phyloP scores from a whole-genome alignment of 768 basidiomycete species.

The Coprinellus aureogranulatus region DNA sequence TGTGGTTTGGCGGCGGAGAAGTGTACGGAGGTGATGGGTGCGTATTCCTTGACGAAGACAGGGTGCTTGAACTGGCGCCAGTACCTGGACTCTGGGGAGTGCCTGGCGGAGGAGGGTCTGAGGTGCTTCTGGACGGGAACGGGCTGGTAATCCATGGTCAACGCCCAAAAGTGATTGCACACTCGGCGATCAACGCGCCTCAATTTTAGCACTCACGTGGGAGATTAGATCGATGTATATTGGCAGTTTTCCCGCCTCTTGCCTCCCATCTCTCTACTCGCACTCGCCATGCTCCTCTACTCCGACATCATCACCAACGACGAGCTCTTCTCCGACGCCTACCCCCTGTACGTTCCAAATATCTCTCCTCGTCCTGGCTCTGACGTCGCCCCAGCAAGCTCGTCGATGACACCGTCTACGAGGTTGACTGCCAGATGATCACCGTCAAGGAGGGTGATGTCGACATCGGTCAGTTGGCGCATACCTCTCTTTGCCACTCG shows the following conservation, averaged over 20 bases:
- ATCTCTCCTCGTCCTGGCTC: neutral
- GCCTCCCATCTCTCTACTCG: constrained; percentile 15
- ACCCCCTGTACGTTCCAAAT: constrained; percentile 58
- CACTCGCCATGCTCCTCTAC: constrained; percentile 68
- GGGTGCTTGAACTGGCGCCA: constrained; percentile 88
- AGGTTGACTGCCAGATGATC: constrained; percentile 80
- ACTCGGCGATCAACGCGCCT: neutral
- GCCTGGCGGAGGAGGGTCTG: constrained; percentile 51
- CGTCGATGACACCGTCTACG: constrained; percentile 77
- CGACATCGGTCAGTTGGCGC: constrained; percentile 72
- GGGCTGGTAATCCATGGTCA: constrained; percentile 76
- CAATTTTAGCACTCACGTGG: constrained; percentile 18
- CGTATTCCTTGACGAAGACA: constrained; percentile 96
- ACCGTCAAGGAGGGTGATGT: constrained; percentile 75
- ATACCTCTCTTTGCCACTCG: constrained; percentile 1
- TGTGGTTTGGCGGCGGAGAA: constrained; percentile 88
- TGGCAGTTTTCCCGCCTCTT: constrained; percentile 8
- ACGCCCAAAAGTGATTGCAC: constrained; percentile 12
- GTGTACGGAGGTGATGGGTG: constrained; percentile 91
- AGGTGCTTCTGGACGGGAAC: constrained; percentile 65
- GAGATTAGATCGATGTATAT: constrained; percentile 26
- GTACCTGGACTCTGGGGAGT: constrained; percentile 72
- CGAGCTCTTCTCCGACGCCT: constrained; percentile 95
- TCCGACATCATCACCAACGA: constrained; percentile 70
- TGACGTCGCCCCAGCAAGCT: constrained; percentile 52